These are phyloP conservation scores for Tuber calosporum DNA, from an alignment of 495 filamentous ascomycete genomes.

Conservation along the genomic window DNA sequence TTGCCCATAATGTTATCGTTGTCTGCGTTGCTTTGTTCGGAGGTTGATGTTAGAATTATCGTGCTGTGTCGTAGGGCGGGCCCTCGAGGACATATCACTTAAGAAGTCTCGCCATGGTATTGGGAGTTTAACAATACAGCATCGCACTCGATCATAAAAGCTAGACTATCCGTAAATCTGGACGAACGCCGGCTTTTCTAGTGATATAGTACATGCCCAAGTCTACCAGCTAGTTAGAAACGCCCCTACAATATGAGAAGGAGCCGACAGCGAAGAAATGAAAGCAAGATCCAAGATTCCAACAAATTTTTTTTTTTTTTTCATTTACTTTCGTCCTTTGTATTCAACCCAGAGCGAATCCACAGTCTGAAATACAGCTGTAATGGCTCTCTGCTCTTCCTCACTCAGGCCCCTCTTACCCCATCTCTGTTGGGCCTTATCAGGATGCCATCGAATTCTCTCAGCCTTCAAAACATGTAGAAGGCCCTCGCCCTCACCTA, in stretches of 20 bases:
- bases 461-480: constrained; percentile 67
- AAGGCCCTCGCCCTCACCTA: constrained; percentile 44
- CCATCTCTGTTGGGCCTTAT: constrained; percentile 91
- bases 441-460: constrained; percentile 91
- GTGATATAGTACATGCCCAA: neutral
- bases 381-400: constrained; percentile 66
- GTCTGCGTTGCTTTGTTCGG: neutral
- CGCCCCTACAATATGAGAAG: neutral
- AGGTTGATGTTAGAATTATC: neutral
- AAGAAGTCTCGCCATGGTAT: neutral
- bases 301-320: neutral
- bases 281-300: neutral
- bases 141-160: neutral
- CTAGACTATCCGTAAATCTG: neutral
- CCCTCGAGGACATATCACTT: neutral
- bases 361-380: constrained; percentile 83
- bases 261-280: neutral
- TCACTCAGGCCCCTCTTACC: constrained; percentile 60
- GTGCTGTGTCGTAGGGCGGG: neutral
- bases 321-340: constrained; percentile 38
- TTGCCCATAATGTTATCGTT: neutral
- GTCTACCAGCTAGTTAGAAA: neutral
- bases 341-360: constrained; percentile 70
- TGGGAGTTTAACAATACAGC: neutral
- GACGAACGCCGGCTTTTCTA: neutral